Evolutionary conservation across 108 stramenopile genomes (phyloP), one percentile per base, ranked within the genome.

Genomic region (Fragilaria crotonensis): DNA sequence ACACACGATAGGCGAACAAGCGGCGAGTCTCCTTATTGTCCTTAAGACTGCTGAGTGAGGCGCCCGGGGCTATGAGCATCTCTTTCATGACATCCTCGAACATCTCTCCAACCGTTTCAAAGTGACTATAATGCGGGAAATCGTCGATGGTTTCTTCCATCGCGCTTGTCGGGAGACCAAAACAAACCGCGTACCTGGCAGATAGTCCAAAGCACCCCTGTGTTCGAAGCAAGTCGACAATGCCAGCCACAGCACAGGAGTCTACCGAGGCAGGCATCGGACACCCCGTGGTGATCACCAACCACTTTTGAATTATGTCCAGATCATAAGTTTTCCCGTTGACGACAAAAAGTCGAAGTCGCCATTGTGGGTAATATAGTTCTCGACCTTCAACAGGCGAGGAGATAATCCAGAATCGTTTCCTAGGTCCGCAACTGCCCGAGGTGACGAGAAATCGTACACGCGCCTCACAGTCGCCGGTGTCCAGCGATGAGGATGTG

Each of bases 361-460:
- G 31, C 91, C 91, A 65, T 93, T 93, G 63, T 93, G 91, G 7
- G 87, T 85, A 46, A 89, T 75, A 48, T 71, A 89, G 41, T 81
- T 89, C 47, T 77, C 81, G 1, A 83, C 83, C 1, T 57, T 41
- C 36, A 54, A 62, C 25, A 18, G n/a, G 5, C 23, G 32, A 45
- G 52, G 45, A 33, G 17, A 17, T 45, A 14, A 25, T 33, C 0
- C 50, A 60, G 30, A 25, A 45, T 44, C 33, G 1, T 66, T 18
- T 11, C 33, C 47, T 61, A n/a, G n/a, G 23, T 22, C 30, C 9
- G 25, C 27, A 4, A 28, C 14, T 2, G 5, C n/a, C 18, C 0
- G 3, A 22, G 25, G 45, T 44, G 33, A 2, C 30, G 21, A 41
- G 3, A 64, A 45, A 30, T 50, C 19, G 52, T 68, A 76, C 11